Base-by-base conservation (phyloP, 352 stramenopile genomes). In the Pythium aristosporum region DNA sequence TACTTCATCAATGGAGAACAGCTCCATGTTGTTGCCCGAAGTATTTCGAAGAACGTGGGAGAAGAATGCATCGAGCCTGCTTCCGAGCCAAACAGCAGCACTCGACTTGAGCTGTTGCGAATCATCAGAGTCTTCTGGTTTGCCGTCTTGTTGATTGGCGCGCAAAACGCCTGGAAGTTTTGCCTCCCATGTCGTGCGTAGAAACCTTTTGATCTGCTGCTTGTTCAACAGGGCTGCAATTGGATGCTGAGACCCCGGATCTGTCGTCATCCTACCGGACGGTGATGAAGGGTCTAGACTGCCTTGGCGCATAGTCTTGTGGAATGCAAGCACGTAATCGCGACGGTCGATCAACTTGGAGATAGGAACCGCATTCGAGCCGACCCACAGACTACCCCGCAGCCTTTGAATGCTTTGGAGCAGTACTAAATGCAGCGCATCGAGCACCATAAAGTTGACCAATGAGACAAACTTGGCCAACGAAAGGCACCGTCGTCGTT, bases 401-500 rank as follows among this genome's bases (percentile, higher is more conserved):
- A 91, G 41, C 23, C 73, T 54, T n/a, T 81, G 68, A 6, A 83
- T 65, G 39, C 80, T 91, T 57, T 72, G 61, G 16, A 73, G 59
- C 4, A 82, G 50, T 0, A 85, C 54, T 3, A 54, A 68, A 30
- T 80, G 58, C 20, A 79, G 75, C 11, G 43, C 56, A 23, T 91
- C 81, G 13, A 91, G 30, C 13, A 80, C 48, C 53, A 92, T 69
- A 48, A 89, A 90, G 28, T 85, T 81, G 0, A 91, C 56, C 1
- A 90, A 53, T 0, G 36, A 65, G 12, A 83, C 64, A 37, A 92
- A 90, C 39, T 73, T 81, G 3, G 80, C 73, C 9, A 92, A 58
- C 25, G 87, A 75, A 7, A 60, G 56, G 46, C 84, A 92, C 20
- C 78, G 82, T 6, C 80, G 69, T 0, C 84, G 73, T 41, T 72